Percentiles rank a stretch among this genome's conserved stretches.
These are phyloP conservation scores for Fusarium sp. DNA, from an alignment of 2,329 filamentous ascomycete genomes.

Conservation along the genomic window DNA sequence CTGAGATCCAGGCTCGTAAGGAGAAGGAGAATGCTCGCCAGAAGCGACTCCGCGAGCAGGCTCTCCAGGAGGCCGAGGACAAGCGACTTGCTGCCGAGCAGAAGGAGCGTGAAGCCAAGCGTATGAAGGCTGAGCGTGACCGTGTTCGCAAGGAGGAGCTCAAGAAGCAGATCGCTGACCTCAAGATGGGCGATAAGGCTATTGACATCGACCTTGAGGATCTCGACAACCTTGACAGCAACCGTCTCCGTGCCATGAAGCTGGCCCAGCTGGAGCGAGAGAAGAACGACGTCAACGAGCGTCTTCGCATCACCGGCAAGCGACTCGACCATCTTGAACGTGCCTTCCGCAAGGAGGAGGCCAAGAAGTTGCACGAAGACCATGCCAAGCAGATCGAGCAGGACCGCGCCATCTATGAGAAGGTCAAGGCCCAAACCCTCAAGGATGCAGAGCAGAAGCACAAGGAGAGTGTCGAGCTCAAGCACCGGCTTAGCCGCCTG, in stretches of 20 bases:
- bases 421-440: constrained; percentile 81
- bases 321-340: constrained; percentile 97
- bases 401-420: constrained; percentile 85
- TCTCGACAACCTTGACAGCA: constrained; percentile 87
- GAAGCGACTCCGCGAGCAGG: constrained; percentile 87
- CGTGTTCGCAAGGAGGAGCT: constrained; percentile 93
- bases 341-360: constrained; percentile 94
- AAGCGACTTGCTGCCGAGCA: constrained; percentile 92
- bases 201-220: constrained; percentile 82
- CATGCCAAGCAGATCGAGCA: constrained; percentile 84
- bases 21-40: constrained; percentile 93
- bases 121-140: constrained; percentile 87
- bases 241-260: constrained; percentile 93
- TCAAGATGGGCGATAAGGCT: constrained; percentile 87
- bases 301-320: constrained; percentile 91
- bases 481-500: constrained; percentile 89
- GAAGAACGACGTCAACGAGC: constrained; percentile 96
- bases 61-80: constrained; percentile 89
- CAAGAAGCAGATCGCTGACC: constrained; percentile 90
- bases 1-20: constrained; percentile 85
- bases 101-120: constrained; percentile 87
- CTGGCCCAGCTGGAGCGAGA: constrained; percentile 95
- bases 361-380: constrained; percentile 89
- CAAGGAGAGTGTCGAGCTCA: constrained; percentile 90
- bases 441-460: constrained; percentile 88